Conservation (phyloP, 306 rosid species). For the Quercus mongolica region DNA sequence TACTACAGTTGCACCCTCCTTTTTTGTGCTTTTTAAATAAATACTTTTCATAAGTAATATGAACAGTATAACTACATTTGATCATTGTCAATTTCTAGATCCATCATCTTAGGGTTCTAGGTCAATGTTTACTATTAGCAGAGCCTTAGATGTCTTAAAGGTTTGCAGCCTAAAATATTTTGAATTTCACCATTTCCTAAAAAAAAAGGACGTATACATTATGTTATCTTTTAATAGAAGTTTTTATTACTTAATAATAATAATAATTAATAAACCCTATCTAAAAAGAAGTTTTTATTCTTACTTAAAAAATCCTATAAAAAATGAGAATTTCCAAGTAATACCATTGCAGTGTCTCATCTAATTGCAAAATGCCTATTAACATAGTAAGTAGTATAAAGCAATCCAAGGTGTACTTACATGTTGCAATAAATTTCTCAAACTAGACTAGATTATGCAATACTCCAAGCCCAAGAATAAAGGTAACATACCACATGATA, state of each 20-base stretch:
- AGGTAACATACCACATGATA: slow-evolving; percentile 5
- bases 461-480: not conserved
- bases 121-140: not conserved
- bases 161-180: not conserved
- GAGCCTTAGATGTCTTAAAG: not conserved
- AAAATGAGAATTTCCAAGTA: not conserved
- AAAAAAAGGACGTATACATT: not conserved
- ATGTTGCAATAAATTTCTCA: not conserved
- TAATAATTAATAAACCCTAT: too few relatives aligned
- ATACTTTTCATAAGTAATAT: not conserved
- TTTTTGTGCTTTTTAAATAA: too few relatives aligned
- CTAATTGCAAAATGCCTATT: not conserved
- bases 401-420: not conserved
- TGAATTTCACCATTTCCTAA: not conserved
- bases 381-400: not conserved
- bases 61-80: not conserved
- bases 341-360: not conserved
- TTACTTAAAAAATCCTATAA: not conserved
- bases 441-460: not conserved
- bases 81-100: not conserved
- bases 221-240: not conserved
- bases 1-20: too few relatives aligned
- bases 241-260: too few relatives aligned
- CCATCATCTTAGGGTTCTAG: too few relatives aligned
- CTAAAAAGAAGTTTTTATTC: too few relatives aligned